Evolutionary conservation across 2,329 filamentous ascomycete genomes (phyloP), one percentile per base, ranked within the genome.

Genomic region (Cytospora piceicola): DNA sequence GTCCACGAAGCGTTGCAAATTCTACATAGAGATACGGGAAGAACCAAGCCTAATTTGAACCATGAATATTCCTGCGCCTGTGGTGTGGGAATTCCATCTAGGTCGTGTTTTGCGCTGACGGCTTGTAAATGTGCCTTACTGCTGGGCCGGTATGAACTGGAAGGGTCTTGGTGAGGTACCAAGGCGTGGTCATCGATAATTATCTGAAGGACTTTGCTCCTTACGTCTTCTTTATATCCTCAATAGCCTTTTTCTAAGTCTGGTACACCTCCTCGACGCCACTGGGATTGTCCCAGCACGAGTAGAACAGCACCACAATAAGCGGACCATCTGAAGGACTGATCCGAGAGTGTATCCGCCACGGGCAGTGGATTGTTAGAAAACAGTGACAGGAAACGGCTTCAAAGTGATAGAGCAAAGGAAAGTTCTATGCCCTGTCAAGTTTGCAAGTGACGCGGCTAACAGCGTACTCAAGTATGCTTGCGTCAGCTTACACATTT

Each of bases 131-230:
- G 54, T 9, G 65, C 55, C 39, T 56, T 67, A 27, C 42, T 61
- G 22, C 60, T 49, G n/a, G 61, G 55, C 34, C 65, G 61, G 34
- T 64, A 67, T 20, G 61, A 67, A 24, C 49, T 22, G 24, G 64
- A 51, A 22, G 61, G 54, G 30, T 67, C 60, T 51, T 64, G 65
- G 36, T 60, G 46, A 39, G 55, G n/a, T n/a, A n/a, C n/a, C n/a
- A 64, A 64, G 1, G 65, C 54, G 56, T 67, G 64, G 29, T 67
- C n/a, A n/a, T n/a, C n/a, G n/a, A n/a, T n/a, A n/a, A n/a, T n/a
- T n/a, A n/a, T n/a, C n/a, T n/a, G n/a, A n/a, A n/a, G n/a, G n/a
- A n/a, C 29, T 11, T 27, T 22, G 3, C 29, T 53, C 51, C 27
- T 12, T 53, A n/a, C 51, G n/a, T 53, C 51, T 53, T 22, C 2